Conservation (phyloP, 805 yeast genomes). For the Schwanniomyces vanrijiae region DNA sequence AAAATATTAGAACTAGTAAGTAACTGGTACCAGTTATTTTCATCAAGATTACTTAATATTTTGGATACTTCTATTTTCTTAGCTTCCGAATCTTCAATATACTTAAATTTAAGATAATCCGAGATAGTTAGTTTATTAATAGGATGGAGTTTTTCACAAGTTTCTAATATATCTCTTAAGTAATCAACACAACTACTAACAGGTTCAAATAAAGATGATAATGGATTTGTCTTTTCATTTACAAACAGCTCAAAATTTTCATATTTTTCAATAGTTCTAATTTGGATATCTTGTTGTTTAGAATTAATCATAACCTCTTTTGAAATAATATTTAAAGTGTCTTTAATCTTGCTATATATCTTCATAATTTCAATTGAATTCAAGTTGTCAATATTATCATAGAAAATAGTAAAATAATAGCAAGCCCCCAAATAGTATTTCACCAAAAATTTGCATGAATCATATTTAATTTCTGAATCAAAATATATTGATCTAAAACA, state of each 20-base stretch:
- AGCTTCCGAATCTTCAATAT: constrained; percentile 8
- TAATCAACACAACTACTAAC: constrained; percentile 12
- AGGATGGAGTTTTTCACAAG: constrained; percentile 34
- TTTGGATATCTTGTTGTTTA: not conserved
- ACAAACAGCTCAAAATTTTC: constrained; percentile 16
- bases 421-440: constrained; percentile 19
- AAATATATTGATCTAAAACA: constrained; percentile 14
- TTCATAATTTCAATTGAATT: constrained; percentile 26
- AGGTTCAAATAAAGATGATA: constrained; percentile 15
- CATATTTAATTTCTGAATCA: constrained; percentile 5
- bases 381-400: constrained; percentile 11
- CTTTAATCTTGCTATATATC: constrained; percentile 28
- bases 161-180: constrained; percentile 21
- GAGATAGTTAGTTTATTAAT: constrained; percentile 33
- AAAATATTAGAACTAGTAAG: constrained; percentile 19
- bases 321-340: constrained; percentile 14
- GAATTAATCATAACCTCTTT: not conserved
- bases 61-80: constrained; percentile 27
- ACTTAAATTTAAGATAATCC: constrained; percentile 26
- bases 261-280: not conserved
- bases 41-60: constrained; percentile 22
- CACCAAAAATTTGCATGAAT: constrained; percentile 13
- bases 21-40: constrained; percentile 20
- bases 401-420: constrained; percentile 19
- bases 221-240: constrained; percentile 11